phyloP scores from a whole-genome alignment of 2,329 filamentous ascomycete species.

The Clarireedia sp. region DNA sequence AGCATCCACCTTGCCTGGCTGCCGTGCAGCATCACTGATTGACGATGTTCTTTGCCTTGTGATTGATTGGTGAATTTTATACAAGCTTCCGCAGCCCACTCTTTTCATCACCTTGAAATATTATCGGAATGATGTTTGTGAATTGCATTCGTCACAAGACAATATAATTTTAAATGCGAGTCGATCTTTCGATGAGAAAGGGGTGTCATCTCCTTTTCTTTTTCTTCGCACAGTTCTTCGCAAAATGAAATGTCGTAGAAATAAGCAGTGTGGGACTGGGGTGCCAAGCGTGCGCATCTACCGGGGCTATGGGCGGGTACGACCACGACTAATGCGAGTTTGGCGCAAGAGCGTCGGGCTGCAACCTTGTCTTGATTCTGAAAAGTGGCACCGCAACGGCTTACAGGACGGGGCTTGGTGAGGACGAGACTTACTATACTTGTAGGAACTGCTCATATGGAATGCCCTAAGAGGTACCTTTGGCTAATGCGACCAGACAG shows the following conservation, averaged over 20 bases:
- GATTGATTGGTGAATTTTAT: too few relatives aligned
- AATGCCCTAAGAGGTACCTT: too few relatives aligned
- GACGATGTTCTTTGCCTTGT: too few relatives aligned
- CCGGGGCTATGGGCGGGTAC: not conserved
- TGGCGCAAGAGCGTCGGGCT: not conserved
- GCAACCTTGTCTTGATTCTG: not conserved
- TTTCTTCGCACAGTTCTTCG: not conserved
- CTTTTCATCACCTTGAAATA: too few relatives aligned
- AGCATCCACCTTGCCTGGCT: too few relatives aligned
- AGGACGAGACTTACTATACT: too few relatives aligned
- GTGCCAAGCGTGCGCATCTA: not conserved
- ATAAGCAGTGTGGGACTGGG: constrained; percentile 5
- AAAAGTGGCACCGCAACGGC: not conserved
- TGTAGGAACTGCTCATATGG: not conserved
- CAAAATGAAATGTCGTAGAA: constrained; percentile 4
- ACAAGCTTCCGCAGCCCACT: too few relatives aligned
- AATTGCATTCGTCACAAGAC: too few relatives aligned
- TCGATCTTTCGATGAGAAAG: not conserved
- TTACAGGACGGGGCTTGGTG: not conserved
- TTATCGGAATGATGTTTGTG: not conserved
- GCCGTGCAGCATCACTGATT: too few relatives aligned
- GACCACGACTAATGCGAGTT: constrained; percentile 3
- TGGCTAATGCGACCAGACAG: too few relatives aligned
- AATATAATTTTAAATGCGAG: too few relatives aligned
- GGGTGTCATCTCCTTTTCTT: not conserved